Evolutionary conservation across 495 filamentous ascomycete genomes (phyloP).

Genomic region (Antarctomyces pellizariae): DNA sequence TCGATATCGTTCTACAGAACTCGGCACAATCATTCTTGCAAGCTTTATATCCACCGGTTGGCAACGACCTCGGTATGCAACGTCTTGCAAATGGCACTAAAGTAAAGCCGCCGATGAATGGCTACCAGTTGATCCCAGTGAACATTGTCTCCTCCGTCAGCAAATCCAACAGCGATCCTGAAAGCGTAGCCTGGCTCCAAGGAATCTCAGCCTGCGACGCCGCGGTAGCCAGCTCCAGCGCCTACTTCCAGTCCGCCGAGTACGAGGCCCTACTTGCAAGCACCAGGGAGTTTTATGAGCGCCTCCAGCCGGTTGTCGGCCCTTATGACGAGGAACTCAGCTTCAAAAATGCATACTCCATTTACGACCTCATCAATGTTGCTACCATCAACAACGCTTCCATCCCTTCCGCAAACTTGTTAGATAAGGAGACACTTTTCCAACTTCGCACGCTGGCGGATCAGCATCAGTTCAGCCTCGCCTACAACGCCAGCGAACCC

Average conservation of each 20-base stretch:
- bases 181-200: constrained; percentile 33
- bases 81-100: constrained; percentile 34
- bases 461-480: constrained; percentile 40
- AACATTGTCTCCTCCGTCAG: constrained; percentile 25
- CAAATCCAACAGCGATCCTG: constrained; percentile 27
- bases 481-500: constrained; percentile 21
- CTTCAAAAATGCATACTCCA: constrained; percentile 18
- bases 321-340: constrained; percentile 3
- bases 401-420: constrained; percentile 22
- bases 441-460: constrained; percentile 42
- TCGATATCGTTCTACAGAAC: constrained; percentile 37
- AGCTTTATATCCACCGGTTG: constrained; percentile 56
- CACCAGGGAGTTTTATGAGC: constrained; percentile 7
- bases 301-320: constrained; percentile 9
- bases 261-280: constrained; percentile 23
- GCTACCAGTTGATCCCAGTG: constrained; percentile 53
- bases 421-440: constrained; percentile 25
- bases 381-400: constrained; percentile 44
- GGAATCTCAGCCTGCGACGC: constrained; percentile 35
- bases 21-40: constrained; percentile 60
- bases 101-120: constrained; percentile 34
- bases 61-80: constrained; percentile 20
- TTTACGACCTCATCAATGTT: constrained; percentile 59
- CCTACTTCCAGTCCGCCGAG: constrained; percentile 38
- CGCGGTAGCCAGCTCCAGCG: constrained; percentile 41